These are phyloP conservation scores for Miscanthus lutarioriparius DNA, from an alignment of 176 grass and related monocot genomes.

Conservation along the genomic window DNA sequence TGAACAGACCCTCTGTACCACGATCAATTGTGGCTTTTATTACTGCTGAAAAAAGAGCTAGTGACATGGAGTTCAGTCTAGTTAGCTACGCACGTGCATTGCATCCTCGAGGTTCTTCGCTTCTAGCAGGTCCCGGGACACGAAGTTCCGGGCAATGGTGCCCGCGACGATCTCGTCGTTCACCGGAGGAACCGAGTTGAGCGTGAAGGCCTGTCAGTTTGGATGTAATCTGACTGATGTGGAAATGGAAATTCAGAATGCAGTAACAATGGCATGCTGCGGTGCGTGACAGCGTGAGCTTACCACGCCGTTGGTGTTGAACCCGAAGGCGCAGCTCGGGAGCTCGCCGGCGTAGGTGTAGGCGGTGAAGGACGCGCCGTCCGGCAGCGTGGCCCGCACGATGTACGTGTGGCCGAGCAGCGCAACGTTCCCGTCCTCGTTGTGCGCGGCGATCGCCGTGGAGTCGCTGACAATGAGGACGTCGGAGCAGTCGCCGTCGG, in stretches of 20 bases:
- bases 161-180: slow-evolving; percentile 55
- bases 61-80: background rate
- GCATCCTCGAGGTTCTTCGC: slow-evolving; percentile 60
- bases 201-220: slow-evolving; percentile 64
- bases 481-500: slow-evolving; percentile 70
- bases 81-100: slow-evolving; percentile 41
- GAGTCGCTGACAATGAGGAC: slow-evolving; percentile 63
- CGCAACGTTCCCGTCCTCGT: slow-evolving; percentile 70
- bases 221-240: background rate
- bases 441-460: slow-evolving; percentile 69
- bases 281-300: background rate
- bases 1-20: slow-evolving; percentile 49
- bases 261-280: background rate
- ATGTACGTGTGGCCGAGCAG: slow-evolving; percentile 82
- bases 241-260: slow-evolving; percentile 6
- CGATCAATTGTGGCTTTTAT: background rate
- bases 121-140: slow-evolving; percentile 73
- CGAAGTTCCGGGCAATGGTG: slow-evolving; percentile 59
- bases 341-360: slow-evolving; percentile 86
- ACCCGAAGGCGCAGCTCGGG: slow-evolving; percentile 84
- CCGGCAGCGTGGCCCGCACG: slow-evolving; percentile 51
- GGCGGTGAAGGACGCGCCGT: slow-evolving; percentile 69
- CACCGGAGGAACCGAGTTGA: slow-evolving; percentile 73
- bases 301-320: slow-evolving; percentile 84
- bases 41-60: background rate